phyloP scores from a whole-genome alignment of 495 filamentous ascomycete genomes.

The Aspergillus olivimuriae region DNA sequence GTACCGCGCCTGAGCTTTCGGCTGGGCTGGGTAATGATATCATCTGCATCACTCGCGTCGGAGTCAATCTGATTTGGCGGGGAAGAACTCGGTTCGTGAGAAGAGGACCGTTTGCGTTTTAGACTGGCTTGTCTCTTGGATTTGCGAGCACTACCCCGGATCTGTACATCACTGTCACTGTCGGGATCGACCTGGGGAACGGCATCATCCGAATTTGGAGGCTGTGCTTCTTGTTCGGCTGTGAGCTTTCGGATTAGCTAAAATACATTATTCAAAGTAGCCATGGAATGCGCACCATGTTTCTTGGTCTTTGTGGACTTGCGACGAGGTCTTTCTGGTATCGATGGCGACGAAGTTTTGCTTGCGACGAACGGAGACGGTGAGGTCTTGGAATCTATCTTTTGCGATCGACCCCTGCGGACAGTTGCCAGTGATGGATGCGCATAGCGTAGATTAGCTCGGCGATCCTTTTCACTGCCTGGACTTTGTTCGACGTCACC shows the following conservation, averaged over 20 bases:
- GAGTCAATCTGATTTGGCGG: conserved; percentile 3
- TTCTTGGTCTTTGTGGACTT: conserved; percentile 1
- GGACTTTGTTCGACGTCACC: conserved; percentile 1
- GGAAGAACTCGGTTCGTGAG: not conserved
- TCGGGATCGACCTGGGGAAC: not conserved
- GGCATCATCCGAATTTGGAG: not conserved
- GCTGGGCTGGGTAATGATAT: conserved; percentile 19
- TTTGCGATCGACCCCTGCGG: conserved; percentile 4
- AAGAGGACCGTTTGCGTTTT: conserved; percentile 16
- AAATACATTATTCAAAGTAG: not conserved
- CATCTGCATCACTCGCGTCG: conserved; percentile 23
- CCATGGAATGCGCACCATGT: conserved; percentile 5
- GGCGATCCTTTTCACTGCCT: conserved; percentile 19
- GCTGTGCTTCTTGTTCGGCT: not conserved
- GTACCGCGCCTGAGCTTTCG: conserved; percentile 29
- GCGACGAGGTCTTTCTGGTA: not conserved
- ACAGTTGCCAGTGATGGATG: conserved; percentile 30
- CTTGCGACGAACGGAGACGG: conserved; percentile 2
- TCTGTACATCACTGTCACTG: conserved; percentile 15
- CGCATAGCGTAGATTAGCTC: conserved; percentile 32
- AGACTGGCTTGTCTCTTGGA: not conserved
- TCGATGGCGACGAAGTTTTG: conserved; percentile 1
- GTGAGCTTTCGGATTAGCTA: not conserved
- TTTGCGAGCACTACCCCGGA: conserved; percentile 15
- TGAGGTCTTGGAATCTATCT: not conserved